Base-by-base conservation (phyloP, 2,329 filamentous ascomycete species). In the Diplodia sapinea region DNA sequence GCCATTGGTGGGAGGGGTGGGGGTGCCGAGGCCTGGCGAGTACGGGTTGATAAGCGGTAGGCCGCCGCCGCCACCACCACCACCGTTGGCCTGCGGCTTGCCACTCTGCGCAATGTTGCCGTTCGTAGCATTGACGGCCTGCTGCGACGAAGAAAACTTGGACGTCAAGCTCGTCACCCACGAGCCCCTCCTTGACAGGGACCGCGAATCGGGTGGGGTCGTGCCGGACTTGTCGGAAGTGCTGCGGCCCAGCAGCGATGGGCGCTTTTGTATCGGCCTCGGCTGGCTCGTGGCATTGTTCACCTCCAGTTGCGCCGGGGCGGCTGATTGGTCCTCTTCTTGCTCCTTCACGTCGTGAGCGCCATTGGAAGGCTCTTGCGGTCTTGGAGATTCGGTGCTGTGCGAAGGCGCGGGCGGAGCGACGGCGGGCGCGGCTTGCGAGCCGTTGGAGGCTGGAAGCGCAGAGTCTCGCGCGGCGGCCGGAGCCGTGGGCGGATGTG, bases 151-250 rank as follows among this genome's bases (percentile, higher is more conserved):
- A 2, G 91, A 93, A 81, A 98, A 97, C 77, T 96, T 97, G 71
- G 92, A 94, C 71, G 93, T 96, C 72, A 98, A 88, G 75, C 89
- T 97, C 67, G 92, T 92, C 74, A 98, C 94, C 95, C 95, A 99
- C 15, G 94, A 97, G 70, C 89, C 89, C 66, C 88, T 82, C 71
- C 93, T 86, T 65, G 74, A 75, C 13, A 38, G 67, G 33, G 71
- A 68, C 66, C 72, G 76, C 11, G 71, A 36, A 33, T 78, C 76
- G 57, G 74, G 75, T 17, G 77, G 74, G 54, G 70, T 68, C 50
- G 68, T 72, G 26, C 70, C 74, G 64, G 68, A 70, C 72, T 77
- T 80, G 40, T 82, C 78, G 20, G 77, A 73, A 70, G 77, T 81
- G 50, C 70, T 71, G 67, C 82, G 80, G 71, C 74, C 75, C 36